Conservation (phyloP, 75 land plant species). For the Ceratopteris richardii region DNA sequence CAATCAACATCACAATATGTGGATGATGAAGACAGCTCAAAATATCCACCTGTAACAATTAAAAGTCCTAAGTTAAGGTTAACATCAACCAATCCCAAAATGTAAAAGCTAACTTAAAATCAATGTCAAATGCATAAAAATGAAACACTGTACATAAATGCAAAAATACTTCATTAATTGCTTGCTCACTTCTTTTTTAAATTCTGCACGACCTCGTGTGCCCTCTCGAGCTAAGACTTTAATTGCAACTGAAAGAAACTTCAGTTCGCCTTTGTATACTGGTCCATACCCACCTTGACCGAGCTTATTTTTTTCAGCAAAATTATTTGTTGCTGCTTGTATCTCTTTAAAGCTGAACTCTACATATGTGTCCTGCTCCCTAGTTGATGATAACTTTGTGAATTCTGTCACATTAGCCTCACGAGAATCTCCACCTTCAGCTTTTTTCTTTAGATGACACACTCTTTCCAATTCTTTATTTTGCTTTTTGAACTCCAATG, state of each 20-base stretch:
- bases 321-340: slow-evolving; percentile 54
- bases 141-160: no score
- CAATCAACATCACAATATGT: slow-evolving; percentile 38
- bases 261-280: slow-evolving; percentile 48
- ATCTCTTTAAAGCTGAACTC: slow-evolving; percentile 45
- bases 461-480: slow-evolving; percentile 8
- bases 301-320: slow-evolving; percentile 45
- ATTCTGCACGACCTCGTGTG: slow-evolving; percentile 49
- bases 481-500: no score
- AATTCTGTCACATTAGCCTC: no score
- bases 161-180: no score
- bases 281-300: slow-evolving; percentile 88
- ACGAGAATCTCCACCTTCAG: slow-evolving; percentile 29
- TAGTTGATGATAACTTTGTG: slow-evolving; percentile 25
- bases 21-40: slow-evolving; percentile 34
- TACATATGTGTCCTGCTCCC: slow-evolving; percentile 35
- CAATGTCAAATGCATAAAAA: no score
- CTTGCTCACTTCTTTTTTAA: slow-evolving; percentile 48
- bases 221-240: slow-evolving; percentile 52
- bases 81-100: no score
- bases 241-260: slow-evolving; percentile 55
- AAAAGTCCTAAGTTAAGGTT: no score
- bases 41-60: slow-evolving; percentile 27
- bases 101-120: no score
- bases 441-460: slow-evolving; percentile 14